Evolutionary conservation across 345 rosid species (phyloP).

Genomic region (Acer negundo): DNA sequence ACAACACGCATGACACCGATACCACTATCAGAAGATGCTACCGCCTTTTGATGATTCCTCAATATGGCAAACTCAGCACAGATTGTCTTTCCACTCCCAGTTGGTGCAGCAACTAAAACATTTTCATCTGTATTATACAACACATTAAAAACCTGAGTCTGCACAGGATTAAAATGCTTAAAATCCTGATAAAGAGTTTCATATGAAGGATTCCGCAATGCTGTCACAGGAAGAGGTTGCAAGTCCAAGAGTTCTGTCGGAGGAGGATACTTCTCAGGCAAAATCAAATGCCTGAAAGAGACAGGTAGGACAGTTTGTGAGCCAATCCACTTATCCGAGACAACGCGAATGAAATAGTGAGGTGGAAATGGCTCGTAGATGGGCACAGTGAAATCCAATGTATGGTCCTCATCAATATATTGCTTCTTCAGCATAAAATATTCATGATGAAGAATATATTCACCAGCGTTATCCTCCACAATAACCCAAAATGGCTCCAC

Average conservation of each 20-base stretch:
- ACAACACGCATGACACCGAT: conserved; percentile 56
- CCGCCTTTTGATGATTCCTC: conserved; percentile 73
- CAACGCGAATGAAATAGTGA: conserved; percentile 85
- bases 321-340: conserved; percentile 93
- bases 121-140: conserved; percentile 86
- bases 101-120: conserved; percentile 94
- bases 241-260: conserved; percentile 92
- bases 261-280: conserved; percentile 97
- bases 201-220: conserved; percentile 82
- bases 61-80: conserved; percentile 93
- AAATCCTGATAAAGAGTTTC: conserved; percentile 85
- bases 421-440: conserved; percentile 91
- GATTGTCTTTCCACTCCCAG: conserved; percentile 96
- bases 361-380: conserved; percentile 94
- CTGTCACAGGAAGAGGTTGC: conserved; percentile 94
- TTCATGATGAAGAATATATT: conserved; percentile 89
- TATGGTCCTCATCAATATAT: conserved; percentile 81
- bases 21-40: conserved; percentile 49
- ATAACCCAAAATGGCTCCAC: conserved; percentile 98
- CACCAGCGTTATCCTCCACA: conserved; percentile 94
- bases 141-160: conserved; percentile 94
- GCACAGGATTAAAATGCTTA: conserved; percentile 94
- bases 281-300: conserved; percentile 93
- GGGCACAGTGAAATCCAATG: conserved; percentile 86
- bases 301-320: conserved; percentile 89